These are phyloP conservation scores for Alternaria ethzedia DNA, from an alignment of 2,329 filamentous ascomycete genomes.

Conservation along the genomic window DNA sequence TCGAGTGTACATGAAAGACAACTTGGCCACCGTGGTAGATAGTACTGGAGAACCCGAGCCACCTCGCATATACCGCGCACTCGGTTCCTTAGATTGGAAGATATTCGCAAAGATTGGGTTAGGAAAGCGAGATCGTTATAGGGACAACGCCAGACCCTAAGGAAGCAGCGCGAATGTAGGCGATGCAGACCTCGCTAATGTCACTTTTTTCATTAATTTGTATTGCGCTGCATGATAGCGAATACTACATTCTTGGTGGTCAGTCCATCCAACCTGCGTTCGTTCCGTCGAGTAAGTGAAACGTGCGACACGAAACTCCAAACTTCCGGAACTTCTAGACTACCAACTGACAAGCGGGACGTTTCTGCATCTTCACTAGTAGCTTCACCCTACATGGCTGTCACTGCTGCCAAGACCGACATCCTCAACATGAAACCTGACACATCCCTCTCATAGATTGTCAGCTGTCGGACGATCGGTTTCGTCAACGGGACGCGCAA, in stretches of 20 bases:
- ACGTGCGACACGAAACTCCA: neutral
- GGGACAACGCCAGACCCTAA: neutral
- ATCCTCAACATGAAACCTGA: conserved; percentile 2
- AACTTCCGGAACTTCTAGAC: neutral
- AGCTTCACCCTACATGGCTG: neutral
- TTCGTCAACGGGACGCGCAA: neutral
- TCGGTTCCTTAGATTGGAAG: neutral
- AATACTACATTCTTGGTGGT: neutral
- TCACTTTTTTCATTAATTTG: neutral
- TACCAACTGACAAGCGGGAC: neutral
- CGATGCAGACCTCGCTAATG: neutral
- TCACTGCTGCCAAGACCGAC: neutral
- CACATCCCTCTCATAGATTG: neutral
- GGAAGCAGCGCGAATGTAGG: neutral
- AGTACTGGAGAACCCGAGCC: neutral
- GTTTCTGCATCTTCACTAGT: neutral
- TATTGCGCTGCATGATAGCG: neutral
- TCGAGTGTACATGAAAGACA: neutral
- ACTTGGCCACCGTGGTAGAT: neutral
- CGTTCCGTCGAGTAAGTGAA: neutral
- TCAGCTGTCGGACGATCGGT: neutral
- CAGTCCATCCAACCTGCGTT: neutral
- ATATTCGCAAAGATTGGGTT: neutral
- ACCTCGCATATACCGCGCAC: neutral
- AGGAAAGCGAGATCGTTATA: neutral